Evolutionary conservation across 169 alveolate species (phyloP).

Genomic region (Plasmodium knowlesi): DNA sequence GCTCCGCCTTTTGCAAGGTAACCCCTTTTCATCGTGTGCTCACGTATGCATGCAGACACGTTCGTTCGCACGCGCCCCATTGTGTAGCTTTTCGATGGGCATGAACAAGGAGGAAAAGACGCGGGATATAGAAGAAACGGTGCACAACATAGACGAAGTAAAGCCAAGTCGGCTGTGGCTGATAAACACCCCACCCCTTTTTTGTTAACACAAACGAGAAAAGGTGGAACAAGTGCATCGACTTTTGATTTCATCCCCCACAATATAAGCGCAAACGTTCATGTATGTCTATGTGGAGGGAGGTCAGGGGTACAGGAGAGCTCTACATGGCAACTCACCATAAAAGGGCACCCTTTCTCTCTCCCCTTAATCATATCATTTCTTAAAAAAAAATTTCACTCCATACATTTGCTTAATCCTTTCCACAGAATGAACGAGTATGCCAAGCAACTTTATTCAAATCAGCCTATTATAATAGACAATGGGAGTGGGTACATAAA

Average conservation of each 20-base stretch:
- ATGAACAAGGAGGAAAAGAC: neutral
- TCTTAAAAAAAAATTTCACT: neutral
- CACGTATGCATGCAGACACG: neutral
- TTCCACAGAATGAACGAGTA: conserved; percentile 54
- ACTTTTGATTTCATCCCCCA: neutral
- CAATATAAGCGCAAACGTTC: neutral
- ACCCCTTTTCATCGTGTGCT: neutral
- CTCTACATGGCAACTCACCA: neutral
- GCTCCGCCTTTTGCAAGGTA: neutral
- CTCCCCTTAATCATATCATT: neutral
- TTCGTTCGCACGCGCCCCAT: neutral
- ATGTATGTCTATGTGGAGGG: neutral
- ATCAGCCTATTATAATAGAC: conserved; percentile 82
- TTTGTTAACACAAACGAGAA: neutral
- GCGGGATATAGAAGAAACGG: neutral
- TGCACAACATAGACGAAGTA: neutral
- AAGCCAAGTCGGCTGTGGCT: neutral
- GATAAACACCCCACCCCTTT: neutral
- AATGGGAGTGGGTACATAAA: conserved; percentile 87
- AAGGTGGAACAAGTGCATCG: neutral
- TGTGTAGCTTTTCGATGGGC: neutral
- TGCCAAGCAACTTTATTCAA: conserved; percentile 53
- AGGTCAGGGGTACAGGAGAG: neutral
- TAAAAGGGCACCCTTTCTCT: neutral
- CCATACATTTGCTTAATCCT: neutral